These are phyloP conservation scores for Aspergillus sp. DNA, from an alignment of 2,329 filamentous ascomycete genomes.

Conservation along the genomic window DNA sequence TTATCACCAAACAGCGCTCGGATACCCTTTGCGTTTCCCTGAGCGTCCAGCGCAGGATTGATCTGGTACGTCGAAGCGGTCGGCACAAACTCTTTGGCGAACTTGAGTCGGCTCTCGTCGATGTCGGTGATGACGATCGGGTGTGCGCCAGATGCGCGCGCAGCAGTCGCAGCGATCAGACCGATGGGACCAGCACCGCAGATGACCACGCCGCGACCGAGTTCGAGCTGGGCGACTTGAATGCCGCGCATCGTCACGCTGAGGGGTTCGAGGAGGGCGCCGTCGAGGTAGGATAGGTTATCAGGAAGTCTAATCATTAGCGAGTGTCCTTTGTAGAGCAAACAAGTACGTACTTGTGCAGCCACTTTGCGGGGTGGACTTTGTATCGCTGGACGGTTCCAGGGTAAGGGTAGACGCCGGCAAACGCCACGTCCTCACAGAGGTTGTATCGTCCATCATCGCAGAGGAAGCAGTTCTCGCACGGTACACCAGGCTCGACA, in stretches of 20 bases:
- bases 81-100: constrained; percentile 63
- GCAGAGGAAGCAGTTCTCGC: constrained; percentile 64
- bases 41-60: constrained; percentile 48
- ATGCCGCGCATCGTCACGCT: constrained; percentile 68
- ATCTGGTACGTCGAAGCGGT: constrained; percentile 60
- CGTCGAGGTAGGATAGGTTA: constrained; percentile 61
- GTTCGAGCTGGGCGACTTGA: constrained; percentile 54
- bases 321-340: neutral
- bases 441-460: constrained; percentile 65
- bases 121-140: constrained; percentile 69
- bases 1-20: constrained; percentile 57
- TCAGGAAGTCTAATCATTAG: constrained; percentile 52
- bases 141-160: constrained; percentile 65
- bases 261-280: constrained; percentile 67
- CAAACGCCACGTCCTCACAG: constrained; percentile 65
- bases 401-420: constrained; percentile 64
- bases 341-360: constrained; percentile 46
- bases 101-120: constrained; percentile 59
- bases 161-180: constrained; percentile 61
- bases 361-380: constrained; percentile 64
- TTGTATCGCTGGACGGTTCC: constrained; percentile 67
- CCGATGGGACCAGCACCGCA: constrained; percentile 70
- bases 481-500: constrained; percentile 69
- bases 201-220: constrained; percentile 61
- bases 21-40: constrained; percentile 59